Base-by-base conservation (phyloP, 495 filamentous ascomycete genomes). In the Cercophora samala region DNA sequence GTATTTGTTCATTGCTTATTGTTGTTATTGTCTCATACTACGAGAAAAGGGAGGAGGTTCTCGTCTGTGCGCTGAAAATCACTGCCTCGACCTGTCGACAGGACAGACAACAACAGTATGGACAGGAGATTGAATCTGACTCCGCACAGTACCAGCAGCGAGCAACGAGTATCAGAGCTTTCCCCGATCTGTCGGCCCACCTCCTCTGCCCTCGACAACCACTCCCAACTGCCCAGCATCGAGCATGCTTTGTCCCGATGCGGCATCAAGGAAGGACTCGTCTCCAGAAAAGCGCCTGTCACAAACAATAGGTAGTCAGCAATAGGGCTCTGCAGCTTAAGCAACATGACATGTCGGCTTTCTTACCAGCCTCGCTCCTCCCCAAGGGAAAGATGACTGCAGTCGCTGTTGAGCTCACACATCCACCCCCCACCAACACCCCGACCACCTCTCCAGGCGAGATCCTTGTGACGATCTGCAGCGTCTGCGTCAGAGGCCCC, bases 361-460 rank as follows among this genome's bases (percentile, higher is more conserved):
- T 22, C 91, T 82, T 71, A 94, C 93, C 93, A 97, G 69, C 91
- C 91, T 74, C 94, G 83, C 79, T 98, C 94, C 69, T 92, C 92
- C 5, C 95, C 95, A 53, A 82, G 82, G 29, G 82, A 84, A 72
- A 99, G 67, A 60, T 73, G 71, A 74, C 79, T 90, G 91, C 93
- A 97, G 76, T 97, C 91, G 11, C 91, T 90, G 80, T 96, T 93
- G 62, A 84, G 66, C 60, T 86, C 82, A 74, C 90, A 91, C 22
- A 88, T 82, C 95, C 95, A 99, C 15, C 89, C 90, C 64, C 92
- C 92, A 4, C 82, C 81, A 58, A 96, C 88, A 8, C 90, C 92
- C n/a, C 80, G 84, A 0, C 87, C 88, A 58, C 73, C 77, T 69
- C 79, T 81, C 90, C 90, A 93, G 17, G 78, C 72, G 15, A 82